These are phyloP conservation scores for Komagataella kurtzmanii DNA, from an alignment of 805 yeast genomes.

Conservation along the genomic window DNA sequence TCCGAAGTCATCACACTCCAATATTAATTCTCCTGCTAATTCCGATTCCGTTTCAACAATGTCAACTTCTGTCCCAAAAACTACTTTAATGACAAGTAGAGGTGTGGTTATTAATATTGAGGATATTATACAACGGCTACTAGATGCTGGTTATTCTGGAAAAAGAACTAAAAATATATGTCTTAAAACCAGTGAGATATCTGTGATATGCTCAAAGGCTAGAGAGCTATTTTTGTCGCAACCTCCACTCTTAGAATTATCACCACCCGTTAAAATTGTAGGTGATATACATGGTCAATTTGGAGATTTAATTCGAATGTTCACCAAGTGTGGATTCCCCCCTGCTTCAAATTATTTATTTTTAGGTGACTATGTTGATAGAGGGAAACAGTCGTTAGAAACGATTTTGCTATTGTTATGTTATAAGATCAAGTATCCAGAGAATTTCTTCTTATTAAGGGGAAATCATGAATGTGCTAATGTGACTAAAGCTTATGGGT, in stretches of 20 bases:
- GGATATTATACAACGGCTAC: slow-evolving; percentile 75
- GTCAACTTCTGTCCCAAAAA: not conserved
- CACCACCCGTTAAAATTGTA: slow-evolving; percentile 77
- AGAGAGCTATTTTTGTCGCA: slow-evolving; percentile 83
- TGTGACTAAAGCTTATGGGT: slow-evolving; percentile 93
- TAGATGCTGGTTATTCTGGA: slow-evolving; percentile 95
- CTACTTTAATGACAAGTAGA: slow-evolving; percentile 1
- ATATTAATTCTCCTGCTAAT: not conserved
- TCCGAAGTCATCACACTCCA: slow-evolving; percentile 2
- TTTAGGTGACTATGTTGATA: slow-evolving; percentile 92
- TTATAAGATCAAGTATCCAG: slow-evolving; percentile 93
- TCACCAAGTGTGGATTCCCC: slow-evolving; percentile 95
- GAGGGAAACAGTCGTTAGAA: slow-evolving; percentile 93
- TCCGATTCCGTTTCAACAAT: not conserved
- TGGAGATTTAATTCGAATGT: slow-evolving; percentile 78
- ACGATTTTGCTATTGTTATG: slow-evolving; percentile 79
- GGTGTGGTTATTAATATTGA: slow-evolving; percentile 41
- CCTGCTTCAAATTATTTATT: slow-evolving; percentile 87
- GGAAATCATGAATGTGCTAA: slow-evolving; percentile 98
- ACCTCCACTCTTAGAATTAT: slow-evolving; percentile 78
- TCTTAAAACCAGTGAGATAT: slow-evolving; percentile 80
- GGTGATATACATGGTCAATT: slow-evolving; percentile 98
- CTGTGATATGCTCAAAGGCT: slow-evolving; percentile 74
- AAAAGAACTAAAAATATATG: slow-evolving; percentile 85
- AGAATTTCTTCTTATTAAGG: slow-evolving; percentile 80